Evolutionary conservation across 2,329 filamentous ascomycete species (phyloP).

Genomic region (Acrodontium crateriforme): DNA sequence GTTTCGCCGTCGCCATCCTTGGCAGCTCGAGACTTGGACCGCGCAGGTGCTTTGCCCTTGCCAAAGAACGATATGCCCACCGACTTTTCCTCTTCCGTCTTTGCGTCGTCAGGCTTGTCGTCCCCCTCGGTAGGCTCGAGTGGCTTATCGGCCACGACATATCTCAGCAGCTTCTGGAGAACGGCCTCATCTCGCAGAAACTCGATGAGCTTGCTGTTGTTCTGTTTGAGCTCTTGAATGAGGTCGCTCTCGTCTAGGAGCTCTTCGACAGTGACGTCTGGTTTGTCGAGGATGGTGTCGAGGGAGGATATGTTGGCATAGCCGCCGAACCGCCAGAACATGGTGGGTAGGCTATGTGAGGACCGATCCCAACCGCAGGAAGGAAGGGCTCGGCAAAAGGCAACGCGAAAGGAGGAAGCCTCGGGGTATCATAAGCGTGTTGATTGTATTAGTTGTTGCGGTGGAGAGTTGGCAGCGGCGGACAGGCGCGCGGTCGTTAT

Average conservation of each 20-base stretch:
- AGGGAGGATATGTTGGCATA: slow-evolving; percentile 96
- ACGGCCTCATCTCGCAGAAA: slow-evolving; percentile 80
- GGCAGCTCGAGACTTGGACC: slow-evolving; percentile 30
- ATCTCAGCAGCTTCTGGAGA: slow-evolving; percentile 73
- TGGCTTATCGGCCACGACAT: slow-evolving; percentile 68
- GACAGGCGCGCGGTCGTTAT: no score
- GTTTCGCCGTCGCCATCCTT: slow-evolving; percentile 27
- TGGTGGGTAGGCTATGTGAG: slow-evolving; percentile 39
- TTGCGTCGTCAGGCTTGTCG: slow-evolving; percentile 23
- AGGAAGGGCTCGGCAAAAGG: no score
- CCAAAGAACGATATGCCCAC: slow-evolving; percentile 33
- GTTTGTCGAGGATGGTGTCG: slow-evolving; percentile 91
- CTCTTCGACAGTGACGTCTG: slow-evolving; percentile 87
- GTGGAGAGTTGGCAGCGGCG: slow-evolving; percentile 2
- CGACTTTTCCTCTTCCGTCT: slow-evolving; percentile 35
- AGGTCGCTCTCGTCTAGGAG: slow-evolving; percentile 90
- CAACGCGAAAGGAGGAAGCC: no score
- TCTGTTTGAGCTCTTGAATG: slow-evolving; percentile 94
- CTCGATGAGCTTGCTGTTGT: slow-evolving; percentile 95
- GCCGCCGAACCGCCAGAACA: slow-evolving; percentile 99
- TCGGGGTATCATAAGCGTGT: no score
- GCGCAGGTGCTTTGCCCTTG: slow-evolving; percentile 27
- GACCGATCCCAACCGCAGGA: no score
- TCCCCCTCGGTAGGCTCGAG: slow-evolving; percentile 20
- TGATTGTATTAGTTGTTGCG: slow-evolving; percentile 5